Percentiles rank a stretch among this genome's conserved stretches.
phyloP scores from a whole-genome alignment of 768 basidiomycete species.

The Kwoniella sp. region DNA sequence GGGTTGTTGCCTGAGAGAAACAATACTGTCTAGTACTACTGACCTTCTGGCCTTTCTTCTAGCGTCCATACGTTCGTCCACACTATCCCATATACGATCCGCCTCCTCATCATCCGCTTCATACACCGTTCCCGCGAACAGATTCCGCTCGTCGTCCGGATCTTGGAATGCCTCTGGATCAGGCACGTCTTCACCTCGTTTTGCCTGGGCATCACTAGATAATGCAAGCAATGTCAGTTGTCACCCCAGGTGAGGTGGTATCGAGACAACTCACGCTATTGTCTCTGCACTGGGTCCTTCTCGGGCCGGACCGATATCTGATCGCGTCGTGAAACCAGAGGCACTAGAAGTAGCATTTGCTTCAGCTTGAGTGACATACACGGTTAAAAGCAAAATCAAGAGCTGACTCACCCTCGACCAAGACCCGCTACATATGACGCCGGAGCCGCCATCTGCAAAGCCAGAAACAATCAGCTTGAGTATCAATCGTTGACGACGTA shows the following conservation, averaged over 20 bases:
- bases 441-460: slow-evolving; percentile 65
- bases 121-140: slow-evolving; percentile 94
- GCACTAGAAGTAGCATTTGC: slow-evolving; percentile 63
- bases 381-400: not conserved
- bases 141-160: slow-evolving; percentile 93
- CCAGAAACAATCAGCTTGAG: slow-evolving; percentile 3
- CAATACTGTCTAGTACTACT: slow-evolving; percentile 44
- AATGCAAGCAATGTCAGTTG: not conserved
- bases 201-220: slow-evolving; percentile 79
- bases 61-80: slow-evolving; percentile 87
- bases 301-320: slow-evolving; percentile 97
- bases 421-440: slow-evolving; percentile 98
- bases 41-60: slow-evolving; percentile 77
- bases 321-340: slow-evolving; percentile 95
- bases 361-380: slow-evolving; percentile 16
- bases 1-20: not conserved
- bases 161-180: slow-evolving; percentile 91
- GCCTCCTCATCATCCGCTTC: slow-evolving; percentile 98
- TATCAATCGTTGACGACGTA: not conserved
- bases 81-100: slow-evolving; percentile 89
- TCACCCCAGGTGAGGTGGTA: not conserved
- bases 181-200: slow-evolving; percentile 83
- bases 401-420: slow-evolving; percentile 76
- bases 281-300: slow-evolving; percentile 92
- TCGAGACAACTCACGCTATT: slow-evolving; percentile 67